A percentile compares a stretch with the other conserved stretches of the same genome.
phyloP scores from a whole-genome alignment of 495 filamentous ascomycete genomes.

The Terfezia boudieri region DNA sequence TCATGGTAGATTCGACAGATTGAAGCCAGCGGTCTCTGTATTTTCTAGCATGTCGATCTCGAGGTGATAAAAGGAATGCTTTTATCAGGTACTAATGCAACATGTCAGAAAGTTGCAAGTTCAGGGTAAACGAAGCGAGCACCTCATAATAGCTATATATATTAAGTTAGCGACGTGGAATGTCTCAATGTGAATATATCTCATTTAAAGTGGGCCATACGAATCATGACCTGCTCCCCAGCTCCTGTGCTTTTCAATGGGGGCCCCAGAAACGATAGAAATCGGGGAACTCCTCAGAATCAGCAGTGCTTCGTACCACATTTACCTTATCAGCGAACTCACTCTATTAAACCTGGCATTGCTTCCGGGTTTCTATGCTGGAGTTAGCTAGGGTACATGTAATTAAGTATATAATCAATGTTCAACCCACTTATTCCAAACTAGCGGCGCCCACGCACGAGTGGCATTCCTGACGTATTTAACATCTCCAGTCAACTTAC shows the following conservation, averaged over 20 bases:
- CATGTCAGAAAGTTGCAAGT: not conserved
- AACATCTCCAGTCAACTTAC: constrained; percentile 13
- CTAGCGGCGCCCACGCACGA: constrained; percentile 16
- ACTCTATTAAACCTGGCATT: constrained; percentile 19
- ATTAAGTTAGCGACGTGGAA: not conserved
- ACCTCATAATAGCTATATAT: constrained; percentile 17
- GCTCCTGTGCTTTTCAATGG: constrained; percentile 13
- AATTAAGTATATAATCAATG: not conserved
- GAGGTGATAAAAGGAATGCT: constrained; percentile 17
- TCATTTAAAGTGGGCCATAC: constrained; percentile 8
- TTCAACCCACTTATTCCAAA: constrained; percentile 15
- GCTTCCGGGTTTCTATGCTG: constrained; percentile 12
- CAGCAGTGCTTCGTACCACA: constrained; percentile 3
- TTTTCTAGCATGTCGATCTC: constrained; percentile 11
- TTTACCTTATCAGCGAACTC: not conserved
- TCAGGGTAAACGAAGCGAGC: not conserved
- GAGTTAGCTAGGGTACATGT: not conserved
- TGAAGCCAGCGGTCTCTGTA: constrained; percentile 22
- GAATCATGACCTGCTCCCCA: constrained; percentile 19
- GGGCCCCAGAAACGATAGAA: constrained; percentile 16
- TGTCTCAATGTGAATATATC: not conserved
- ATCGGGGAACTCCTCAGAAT: constrained; percentile 9
- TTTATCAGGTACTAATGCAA: constrained; percentile 23
- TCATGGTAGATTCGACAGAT: constrained; percentile 19
- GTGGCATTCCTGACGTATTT: constrained; percentile 16